Evolutionary conservation across 257 asterid species (phyloP), one percentile per base, ranked within the genome.

Genomic region (Ocimum tenuiflorum): DNA sequence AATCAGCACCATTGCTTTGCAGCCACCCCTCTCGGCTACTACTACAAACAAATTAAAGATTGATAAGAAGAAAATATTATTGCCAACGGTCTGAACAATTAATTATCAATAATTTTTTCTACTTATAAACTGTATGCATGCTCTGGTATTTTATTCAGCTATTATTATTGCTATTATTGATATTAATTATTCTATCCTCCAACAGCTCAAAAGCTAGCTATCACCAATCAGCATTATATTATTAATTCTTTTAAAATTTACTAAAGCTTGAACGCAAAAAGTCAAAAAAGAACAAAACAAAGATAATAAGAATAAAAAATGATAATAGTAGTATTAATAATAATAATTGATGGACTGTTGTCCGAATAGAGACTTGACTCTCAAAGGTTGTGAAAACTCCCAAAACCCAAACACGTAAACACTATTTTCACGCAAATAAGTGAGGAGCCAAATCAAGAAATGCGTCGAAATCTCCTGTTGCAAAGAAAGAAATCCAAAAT

Each of bases 11-110:
- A 56, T 74, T 83, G 46, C 73, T 66, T 61, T 85, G 95, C 53
- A 79, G 42, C 96, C 95, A 87, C 13, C 79, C 85, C 63, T 89
- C 95, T 76, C 94, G 75, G 75, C 83, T 73, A 69, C 96, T 73
- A 69, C 96, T 85, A 69, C 49, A 62, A 70, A 77, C 2, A 7
- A 18, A 36, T 36, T 12, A 58, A 39, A 39, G 3, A 39, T 36
- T 36, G 11, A n/a, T 7, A 12, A 15, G 24, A 72, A 47, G 56
- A 0, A 36, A n/a, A 29, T 18, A 33, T n/a, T n/a, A n/a, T n/a
- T n/a, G n/a, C n/a, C n/a, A n/a, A n/a, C n/a, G n/a, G n/a, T n/a
- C n/a, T n/a, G n/a, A n/a, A n/a, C n/a, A n/a, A n/a, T n/a, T n/a
- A n/a, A 45, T 38, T 52, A 20, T 1, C 31, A 27, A 27, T 27